Conservation (phyloP, 768 basidiomycete species). For the Amanita exitialis region DNA sequence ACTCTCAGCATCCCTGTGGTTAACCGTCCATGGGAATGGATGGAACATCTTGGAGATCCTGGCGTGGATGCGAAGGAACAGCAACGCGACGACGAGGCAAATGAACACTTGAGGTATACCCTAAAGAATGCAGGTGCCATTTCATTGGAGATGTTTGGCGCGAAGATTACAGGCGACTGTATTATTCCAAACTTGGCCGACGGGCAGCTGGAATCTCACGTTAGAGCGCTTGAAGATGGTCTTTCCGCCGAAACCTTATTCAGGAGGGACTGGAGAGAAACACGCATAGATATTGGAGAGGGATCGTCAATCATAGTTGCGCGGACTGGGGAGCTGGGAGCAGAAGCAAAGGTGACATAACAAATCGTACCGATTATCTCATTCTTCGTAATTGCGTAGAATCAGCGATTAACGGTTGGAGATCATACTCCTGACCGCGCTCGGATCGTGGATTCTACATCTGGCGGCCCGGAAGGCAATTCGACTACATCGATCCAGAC, state of each 20-base stretch:
- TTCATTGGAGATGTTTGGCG: slow-evolving; percentile 62
- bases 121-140: slow-evolving; percentile 64
- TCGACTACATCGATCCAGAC: slow-evolving; percentile 13
- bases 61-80: slow-evolving; percentile 31
- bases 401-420: slow-evolving; percentile 37
- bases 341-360: slow-evolving; percentile 13
- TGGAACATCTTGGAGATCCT: slow-evolving; percentile 63
- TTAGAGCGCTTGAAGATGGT: slow-evolving; percentile 59
- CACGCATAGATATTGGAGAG: slow-evolving; percentile 32
- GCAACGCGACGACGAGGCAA: slow-evolving; percentile 25
- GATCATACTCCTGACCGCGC: slow-evolving; percentile 42
- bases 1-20: slow-evolving; percentile 43
- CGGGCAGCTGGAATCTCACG: slow-evolving; percentile 27
- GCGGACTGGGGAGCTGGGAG: neutral
- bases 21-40: slow-evolving; percentile 84
- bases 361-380: slow-evolving; percentile 32
- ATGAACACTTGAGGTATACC: slow-evolving; percentile 21
- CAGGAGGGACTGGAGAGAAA: slow-evolving; percentile 71
- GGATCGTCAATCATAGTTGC: neutral
- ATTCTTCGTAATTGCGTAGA: slow-evolving; percentile 34
- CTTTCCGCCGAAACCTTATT: slow-evolving; percentile 54
- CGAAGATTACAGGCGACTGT: slow-evolving; percentile 55
- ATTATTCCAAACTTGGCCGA: slow-evolving; percentile 24
- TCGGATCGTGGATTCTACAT: slow-evolving; percentile 33
- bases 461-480: slow-evolving; percentile 32